A percentile compares a stretch with the other conserved stretches of the same genome.
These are phyloP conservation scores for Quercus berberidifolia DNA, from an alignment of 306 rosid species.

Conservation along the genomic window DNA sequence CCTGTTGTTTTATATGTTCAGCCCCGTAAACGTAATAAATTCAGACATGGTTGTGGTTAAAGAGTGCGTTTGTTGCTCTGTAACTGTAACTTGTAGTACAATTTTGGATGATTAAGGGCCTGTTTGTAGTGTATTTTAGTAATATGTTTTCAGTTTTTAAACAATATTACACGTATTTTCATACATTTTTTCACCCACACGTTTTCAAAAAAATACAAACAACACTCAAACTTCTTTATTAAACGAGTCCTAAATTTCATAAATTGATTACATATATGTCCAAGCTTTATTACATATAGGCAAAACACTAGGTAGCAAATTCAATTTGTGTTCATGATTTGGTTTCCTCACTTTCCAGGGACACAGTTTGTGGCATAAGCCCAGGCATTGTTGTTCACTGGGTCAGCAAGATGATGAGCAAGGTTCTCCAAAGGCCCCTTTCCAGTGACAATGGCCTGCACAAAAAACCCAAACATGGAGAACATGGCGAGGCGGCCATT, in stretches of 20 bases:
- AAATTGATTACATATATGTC: not conserved
- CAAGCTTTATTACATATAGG: not conserved
- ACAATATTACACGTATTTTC: too few species aligned
- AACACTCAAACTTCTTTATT: too few species aligned
- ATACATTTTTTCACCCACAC: too few species aligned
- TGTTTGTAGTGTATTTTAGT: too few species aligned
- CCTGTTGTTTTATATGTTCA: constrained; percentile 4
- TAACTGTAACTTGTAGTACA: not conserved
- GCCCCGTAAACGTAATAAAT: not conserved
- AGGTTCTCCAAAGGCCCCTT: constrained; percentile 42
- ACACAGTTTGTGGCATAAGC: constrained; percentile 34
- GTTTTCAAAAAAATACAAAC: too few species aligned
- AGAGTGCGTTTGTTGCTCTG: not conserved
- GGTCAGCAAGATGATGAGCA: constrained; percentile 39
- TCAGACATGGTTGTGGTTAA: not conserved
- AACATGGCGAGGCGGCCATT: constrained; percentile 39
- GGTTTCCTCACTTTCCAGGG: constrained; percentile 30
- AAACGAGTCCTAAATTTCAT: too few species aligned
- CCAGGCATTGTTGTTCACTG: constrained; percentile 33
- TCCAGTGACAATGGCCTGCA: constrained; percentile 39
- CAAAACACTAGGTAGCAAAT: not conserved
- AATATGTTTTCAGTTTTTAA: too few species aligned
- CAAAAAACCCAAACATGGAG: constrained; percentile 35
- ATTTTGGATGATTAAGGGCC: not conserved
- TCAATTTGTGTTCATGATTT: not conserved